phyloP scores from a whole-genome alignment of 352 stramenopile species.

The Pythium coloratum region DNA sequence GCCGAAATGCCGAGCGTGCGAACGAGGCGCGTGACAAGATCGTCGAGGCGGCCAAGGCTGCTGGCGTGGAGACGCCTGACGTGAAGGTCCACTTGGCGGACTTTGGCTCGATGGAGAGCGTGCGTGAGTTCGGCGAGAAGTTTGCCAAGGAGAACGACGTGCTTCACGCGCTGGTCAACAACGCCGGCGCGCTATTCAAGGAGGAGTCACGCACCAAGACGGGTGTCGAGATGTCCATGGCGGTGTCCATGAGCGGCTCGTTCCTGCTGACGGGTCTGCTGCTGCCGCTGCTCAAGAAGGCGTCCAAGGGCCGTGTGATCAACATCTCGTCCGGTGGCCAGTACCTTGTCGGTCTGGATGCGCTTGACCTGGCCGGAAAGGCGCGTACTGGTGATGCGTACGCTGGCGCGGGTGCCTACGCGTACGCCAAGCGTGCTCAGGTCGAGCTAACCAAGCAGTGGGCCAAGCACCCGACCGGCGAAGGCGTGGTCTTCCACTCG shows the following conservation, averaged over 20 bases:
- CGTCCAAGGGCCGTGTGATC: conserved; percentile 42
- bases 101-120: conserved; percentile 42
- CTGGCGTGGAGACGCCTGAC: conserved; percentile 29
- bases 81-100: conserved; percentile 49
- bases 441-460: conserved; percentile 52
- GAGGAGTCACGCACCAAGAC: conserved; percentile 33
- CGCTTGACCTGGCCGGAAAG: conserved; percentile 31
- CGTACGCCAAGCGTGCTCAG: conserved; percentile 47
- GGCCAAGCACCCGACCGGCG: conserved; percentile 31
- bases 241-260: conserved; percentile 40
- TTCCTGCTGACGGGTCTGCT: conserved; percentile 50
- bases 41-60: conserved; percentile 30
- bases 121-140: conserved; percentile 36
- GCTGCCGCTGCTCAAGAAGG: conserved; percentile 44
- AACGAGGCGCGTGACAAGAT: conserved; percentile 43
- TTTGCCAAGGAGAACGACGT: conserved; percentile 27
- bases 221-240: conserved; percentile 44
- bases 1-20: conserved; percentile 35
- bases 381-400: conserved; percentile 28
- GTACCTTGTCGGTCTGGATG: conserved; percentile 42
- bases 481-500: conserved; percentile 45
- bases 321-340: conserved; percentile 54
- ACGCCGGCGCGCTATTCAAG: conserved; percentile 45
- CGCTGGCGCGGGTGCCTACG: conserved; percentile 40
- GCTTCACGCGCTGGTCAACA: conserved; percentile 52